phyloP scores from a whole-genome alignment of 352 stramenopile genomes.

The Globisporangium solare region DNA sequence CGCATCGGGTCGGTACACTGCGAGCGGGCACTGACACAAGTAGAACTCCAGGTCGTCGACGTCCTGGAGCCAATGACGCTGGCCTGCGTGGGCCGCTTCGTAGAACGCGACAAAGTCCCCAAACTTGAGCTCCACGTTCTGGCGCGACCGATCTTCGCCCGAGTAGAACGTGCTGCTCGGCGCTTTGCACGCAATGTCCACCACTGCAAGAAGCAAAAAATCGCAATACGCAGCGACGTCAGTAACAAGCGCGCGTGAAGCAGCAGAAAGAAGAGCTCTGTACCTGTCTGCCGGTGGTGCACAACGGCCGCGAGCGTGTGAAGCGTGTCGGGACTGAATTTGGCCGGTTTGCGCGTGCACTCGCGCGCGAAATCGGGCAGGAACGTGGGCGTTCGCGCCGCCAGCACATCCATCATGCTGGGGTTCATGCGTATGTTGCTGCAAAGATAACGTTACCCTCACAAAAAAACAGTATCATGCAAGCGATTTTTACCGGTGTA shows the following conservation, averaged over 20 bases:
- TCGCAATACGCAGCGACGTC: no score
- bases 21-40: conserved; percentile 76
- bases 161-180: conserved; percentile 38
- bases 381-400: conserved; percentile 15
- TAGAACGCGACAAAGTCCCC: conserved; percentile 81
- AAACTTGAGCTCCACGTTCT: conserved; percentile 77
- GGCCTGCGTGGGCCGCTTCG: conserved; percentile 28
- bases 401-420: conserved; percentile 5
- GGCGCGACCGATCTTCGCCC: conserved; percentile 46
- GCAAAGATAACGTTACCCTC: no score
- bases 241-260: not conserved
- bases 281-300: conserved; percentile 33
- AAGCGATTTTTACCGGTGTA: no score
- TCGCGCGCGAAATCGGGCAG: conserved; percentile 27
- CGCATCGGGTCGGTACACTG: conserved; percentile 39
- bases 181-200: conserved; percentile 77
- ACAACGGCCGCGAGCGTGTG: conserved; percentile 21
- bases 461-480: no score
- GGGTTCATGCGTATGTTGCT: not conserved
- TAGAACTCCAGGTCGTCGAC: conserved; percentile 81
- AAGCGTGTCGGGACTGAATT: conserved; percentile 25
- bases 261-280: not conserved
- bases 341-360: conserved; percentile 21
- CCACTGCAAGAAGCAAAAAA: conserved; percentile 26
- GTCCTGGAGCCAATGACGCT: conserved; percentile 60